Evolutionary conservation across 1,139 yeast species (phyloP), one percentile per base, ranked within the genome.

Genomic region (Pichia sp.): DNA sequence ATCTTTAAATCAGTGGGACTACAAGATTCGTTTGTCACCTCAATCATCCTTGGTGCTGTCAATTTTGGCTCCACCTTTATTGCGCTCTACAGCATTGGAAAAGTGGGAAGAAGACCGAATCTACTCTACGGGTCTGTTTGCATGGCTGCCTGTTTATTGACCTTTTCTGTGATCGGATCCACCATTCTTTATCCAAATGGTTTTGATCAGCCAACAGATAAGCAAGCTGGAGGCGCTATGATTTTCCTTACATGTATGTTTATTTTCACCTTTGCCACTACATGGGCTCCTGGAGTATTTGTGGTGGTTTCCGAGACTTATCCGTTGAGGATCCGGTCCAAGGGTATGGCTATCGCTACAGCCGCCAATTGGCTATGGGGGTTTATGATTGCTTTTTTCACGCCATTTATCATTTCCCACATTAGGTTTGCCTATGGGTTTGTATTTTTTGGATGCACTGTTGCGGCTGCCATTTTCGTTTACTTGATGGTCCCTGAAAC

Each of bases 221-320:
- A 71, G 60, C 72, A 84, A 55, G 81, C 85, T 49, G 93, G 92
- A 68, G 74, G 81, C 69, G 87, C 83, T 58, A 78, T 82, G 88
- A 84, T 89, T 67, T 82, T 85, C 60, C 79, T 88, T 63, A 84
- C 92, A 31, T 86, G 93, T 70, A 67, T 85, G 54, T 89, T 82
- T 74, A 87, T 90, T 59, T 84, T 85, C 78, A 82, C 81, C 74
- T 89, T 88, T 69, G 93, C 96, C 40, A 78, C 86, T 41, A 83
- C 95, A 5, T 88, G 96, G 95, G 96, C 92, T 58, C 93, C 95
- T 63, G 84, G 86, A 67, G 85, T 85, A 45, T 89, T 84, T 80
- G 85, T 86, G 55, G 83, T 87, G 62, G 81, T 85, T 54, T 85
- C 93, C 32, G 96, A 89, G 71, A 76, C 87, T 38, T 88, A 82